phyloP scores from a whole-genome alignment of 768 basidiomycete species.

The Infundibulicybe gibba region DNA sequence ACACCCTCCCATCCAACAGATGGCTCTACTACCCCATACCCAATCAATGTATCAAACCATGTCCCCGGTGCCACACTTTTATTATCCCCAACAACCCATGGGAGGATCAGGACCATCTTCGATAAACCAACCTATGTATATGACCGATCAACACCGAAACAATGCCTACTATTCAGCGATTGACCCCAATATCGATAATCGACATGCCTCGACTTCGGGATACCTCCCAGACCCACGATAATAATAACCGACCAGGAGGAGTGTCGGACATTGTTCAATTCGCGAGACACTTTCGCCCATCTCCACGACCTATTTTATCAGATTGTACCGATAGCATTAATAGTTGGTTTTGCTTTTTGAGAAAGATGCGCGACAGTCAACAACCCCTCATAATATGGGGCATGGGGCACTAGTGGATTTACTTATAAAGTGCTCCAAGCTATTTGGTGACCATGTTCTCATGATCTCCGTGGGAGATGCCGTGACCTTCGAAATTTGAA shows the following conservation, averaged over 20 bases:
- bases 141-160: constrained; percentile 5
- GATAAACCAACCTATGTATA: constrained; percentile 12
- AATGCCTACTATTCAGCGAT: constrained; percentile 33
- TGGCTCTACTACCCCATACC: constrained; percentile 2
- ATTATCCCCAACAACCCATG: constrained; percentile 11
- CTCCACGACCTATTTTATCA: not conserved
- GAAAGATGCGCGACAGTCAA: no score
- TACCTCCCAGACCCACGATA: not conserved
- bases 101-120: constrained; percentile 17
- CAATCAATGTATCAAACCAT: constrained; percentile 20
- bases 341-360: not conserved
- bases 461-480: no score
- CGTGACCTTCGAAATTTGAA: no score
- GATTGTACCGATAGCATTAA: not conserved
- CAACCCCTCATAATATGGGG: no score
- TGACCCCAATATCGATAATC: constrained; percentile 27
- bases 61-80: constrained; percentile 18
- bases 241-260: no score
- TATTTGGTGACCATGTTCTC: no score
- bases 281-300: no score
- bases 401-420: no score
- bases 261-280: no score
- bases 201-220: constrained; percentile 5
- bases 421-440: no score
- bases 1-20: no score